Base-by-base conservation (phyloP, 1,139 yeast genomes). In the Blastobotrys serpentis region DNA sequence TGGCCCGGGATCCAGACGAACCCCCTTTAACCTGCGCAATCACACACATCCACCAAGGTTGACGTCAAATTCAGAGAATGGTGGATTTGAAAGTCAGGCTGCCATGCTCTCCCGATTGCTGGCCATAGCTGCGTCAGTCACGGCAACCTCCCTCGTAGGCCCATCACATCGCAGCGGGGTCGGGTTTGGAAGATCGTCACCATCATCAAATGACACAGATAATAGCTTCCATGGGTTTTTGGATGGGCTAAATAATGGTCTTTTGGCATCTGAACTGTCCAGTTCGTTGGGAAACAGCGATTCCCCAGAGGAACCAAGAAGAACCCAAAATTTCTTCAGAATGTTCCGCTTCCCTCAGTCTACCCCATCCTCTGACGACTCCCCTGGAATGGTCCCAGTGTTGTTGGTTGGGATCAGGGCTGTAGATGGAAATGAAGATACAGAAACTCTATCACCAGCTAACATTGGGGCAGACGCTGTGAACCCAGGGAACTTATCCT, bases 391-490 rank as follows among this genome's bases (percentile, higher is more conserved):
- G 51, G 71, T 79, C 1, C 84, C 84, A 0, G 78, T 79, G 4
- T 63, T 79, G 54, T 74, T 79, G 30, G 75, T 79, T n/a, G 82
- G 84, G 3, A 75, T 79, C n/a, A 63, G 80, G 17, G 73, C 79
- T 0, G 72, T 72, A 5, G 62, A 59, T 13, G 55, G 49, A 25
- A 54, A 55, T 36, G 60, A 57, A 11, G 57, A 49, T 17, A 50
- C 32, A 4, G 56, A 50, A 8, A 51, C 43, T n/a, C 51, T 49
- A 8, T 25, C 29, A 8, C 43, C 22, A 11, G 25, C 26, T 18
- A 32, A 23, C n/a, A 25, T n/a, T 8, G 44, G 42, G 11, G n/a
- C 29, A 14, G 41, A 19, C 18, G 21, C 43, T n/a, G 13, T 14
- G 13, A 33, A 22, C 21, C 30, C 44, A 4, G 50, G 43, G 16